Evolutionary conservation across 2,329 filamentous ascomycete genomes (phyloP), one percentile per base, ranked within the genome.

Genomic region (Fusarium nisikadoi): DNA sequence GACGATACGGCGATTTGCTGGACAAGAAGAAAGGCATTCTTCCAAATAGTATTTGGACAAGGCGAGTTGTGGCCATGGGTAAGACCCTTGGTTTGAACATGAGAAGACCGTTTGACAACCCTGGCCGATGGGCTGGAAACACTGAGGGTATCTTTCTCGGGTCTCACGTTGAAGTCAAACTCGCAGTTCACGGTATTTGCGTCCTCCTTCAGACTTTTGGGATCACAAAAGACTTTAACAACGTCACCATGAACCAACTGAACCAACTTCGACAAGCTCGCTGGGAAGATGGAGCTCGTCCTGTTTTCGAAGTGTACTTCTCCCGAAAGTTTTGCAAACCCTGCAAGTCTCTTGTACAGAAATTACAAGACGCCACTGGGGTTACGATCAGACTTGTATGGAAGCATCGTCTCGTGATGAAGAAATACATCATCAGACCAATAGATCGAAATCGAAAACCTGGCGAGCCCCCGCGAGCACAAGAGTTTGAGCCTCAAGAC

Each of bases 91-190:
- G 75, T 1, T 19, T 83, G n/a, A 68, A 68, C 4, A 77, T 82
- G 66, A 58, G 56, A 9, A 62, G 78, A 0, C 74, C 77, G 0
- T 83, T 76, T 23, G 82, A 83, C 20, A 58, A 38, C 23, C 42
- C 62, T 8, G 16, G 29, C 39, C 62, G 62, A 4, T 53, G 62
- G 14, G 33, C 38, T 45, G 12, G 50, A 14, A 54, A 49, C 8
- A 52, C 47, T 10, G 33, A 60, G 53, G 80, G 81, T 8, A 66
- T 79, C 17, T 81, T 80, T 45, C 73, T 76, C 2, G 80, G 79
- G 1, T 77, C 80, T 0, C 83, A 85, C 27, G 80, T 82, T 2
- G 83, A 85, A 63, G 81, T 81, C 20, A 84, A 84, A 61, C 77
- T 85, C 0, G 80, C 82, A 0, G 75, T 79, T 0, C 79, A 82